phyloP scores from a whole-genome alignment of 306 rosid genomes.

The Acacia crassicarpa region DNA sequence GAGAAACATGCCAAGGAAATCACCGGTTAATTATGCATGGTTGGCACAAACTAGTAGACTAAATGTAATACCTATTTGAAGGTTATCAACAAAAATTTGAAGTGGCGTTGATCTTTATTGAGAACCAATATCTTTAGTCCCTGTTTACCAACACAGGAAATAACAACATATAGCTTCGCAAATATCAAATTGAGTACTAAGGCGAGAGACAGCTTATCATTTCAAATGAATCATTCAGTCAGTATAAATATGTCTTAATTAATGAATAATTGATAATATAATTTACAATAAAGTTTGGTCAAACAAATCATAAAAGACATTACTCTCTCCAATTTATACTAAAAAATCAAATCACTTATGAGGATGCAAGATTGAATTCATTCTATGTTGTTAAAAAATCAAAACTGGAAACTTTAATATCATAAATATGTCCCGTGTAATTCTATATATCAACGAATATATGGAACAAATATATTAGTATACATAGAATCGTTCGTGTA shows the following conservation, averaged over 20 bases:
- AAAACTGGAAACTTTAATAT: not conserved
- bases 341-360: no score
- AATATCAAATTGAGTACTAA: not conserved
- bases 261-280: not conserved
- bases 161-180: not conserved
- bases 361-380: no score
- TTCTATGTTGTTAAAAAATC: no score
- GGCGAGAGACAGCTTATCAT: not conserved
- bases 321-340: not conserved
- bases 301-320: not conserved
- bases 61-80: no score
- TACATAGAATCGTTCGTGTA: slow-evolving; percentile 13
- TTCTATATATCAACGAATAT: slow-evolving; percentile 9
- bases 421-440: not conserved
- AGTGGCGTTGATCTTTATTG: not conserved
- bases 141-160: not conserved
- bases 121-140: no score
- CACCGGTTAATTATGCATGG: no score
- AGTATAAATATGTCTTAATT: no score
- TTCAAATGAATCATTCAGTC: no score
- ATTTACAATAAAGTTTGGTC: not conserved
- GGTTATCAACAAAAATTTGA: not conserved
- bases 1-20: no score
- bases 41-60: no score
- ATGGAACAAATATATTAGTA: not conserved